Evolutionary conservation across 768 basidiomycete genomes (phyloP).

Genomic region (Leccinellum rugosiceps): DNA sequence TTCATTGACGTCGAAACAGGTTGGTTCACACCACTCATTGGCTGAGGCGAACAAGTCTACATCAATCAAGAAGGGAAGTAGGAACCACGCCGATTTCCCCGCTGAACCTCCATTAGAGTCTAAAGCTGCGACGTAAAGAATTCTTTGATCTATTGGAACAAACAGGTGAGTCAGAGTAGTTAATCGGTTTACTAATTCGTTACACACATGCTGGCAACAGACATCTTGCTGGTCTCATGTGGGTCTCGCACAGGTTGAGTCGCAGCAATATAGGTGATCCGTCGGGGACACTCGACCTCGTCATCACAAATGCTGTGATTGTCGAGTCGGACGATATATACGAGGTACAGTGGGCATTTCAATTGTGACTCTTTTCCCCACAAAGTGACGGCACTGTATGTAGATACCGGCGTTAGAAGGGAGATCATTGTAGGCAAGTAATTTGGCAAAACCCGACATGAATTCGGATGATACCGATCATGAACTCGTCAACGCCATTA

Average conservation of each 20-base stretch:
- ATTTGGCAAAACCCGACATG: not conserved
- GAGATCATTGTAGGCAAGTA: not conserved
- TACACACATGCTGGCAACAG: conserved; percentile 43
- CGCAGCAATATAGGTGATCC: not conserved
- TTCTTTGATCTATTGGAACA: conserved; percentile 76
- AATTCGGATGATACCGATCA: not conserved
- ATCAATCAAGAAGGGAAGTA: conserved; percentile 83
- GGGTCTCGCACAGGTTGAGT: too few relatives aligned
- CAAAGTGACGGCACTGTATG: not conserved
- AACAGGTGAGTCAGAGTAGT: conserved; percentile 71
- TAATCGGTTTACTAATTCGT: conserved; percentile 45
- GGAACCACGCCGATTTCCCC: conserved; percentile 84
- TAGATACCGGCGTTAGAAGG: not conserved
- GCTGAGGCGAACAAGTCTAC: conserved; percentile 83
- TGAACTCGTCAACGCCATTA: not conserved
- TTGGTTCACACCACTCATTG: conserved; percentile 95
- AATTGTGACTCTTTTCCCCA: not conserved
- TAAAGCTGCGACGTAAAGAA: conserved; percentile 89
- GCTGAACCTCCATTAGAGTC: conserved; percentile 92
- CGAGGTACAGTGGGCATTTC: not conserved
- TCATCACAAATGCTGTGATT: conserved; percentile 93
- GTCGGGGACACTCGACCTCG: conserved; percentile 48
- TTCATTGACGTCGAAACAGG: conserved; percentile 37
- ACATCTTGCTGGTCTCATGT: not conserved
- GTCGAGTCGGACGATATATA: conserved; percentile 63